These are phyloP conservation scores for Tylopilus rubrobrunneus DNA, from an alignment of 768 basidiomycete species.

Conservation along the genomic window DNA sequence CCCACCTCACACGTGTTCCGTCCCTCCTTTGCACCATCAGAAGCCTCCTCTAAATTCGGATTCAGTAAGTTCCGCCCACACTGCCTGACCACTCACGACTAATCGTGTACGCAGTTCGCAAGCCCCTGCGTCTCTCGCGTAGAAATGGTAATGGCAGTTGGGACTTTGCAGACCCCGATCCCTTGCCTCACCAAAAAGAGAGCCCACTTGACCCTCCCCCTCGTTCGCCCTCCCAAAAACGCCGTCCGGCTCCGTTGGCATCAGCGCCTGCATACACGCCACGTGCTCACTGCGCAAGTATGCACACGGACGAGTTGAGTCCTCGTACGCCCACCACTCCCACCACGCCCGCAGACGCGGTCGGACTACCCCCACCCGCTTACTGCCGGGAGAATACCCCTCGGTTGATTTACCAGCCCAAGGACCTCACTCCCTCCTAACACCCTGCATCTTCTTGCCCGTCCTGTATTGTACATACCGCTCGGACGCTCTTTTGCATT, in stretches of 20 bases:
- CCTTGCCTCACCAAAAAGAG: constrained; percentile 7
- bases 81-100: not conserved
- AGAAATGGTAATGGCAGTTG: constrained; percentile 15
- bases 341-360: constrained; percentile 1
- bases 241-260: constrained; percentile 15
- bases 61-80: constrained; percentile 18
- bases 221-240: constrained; percentile 1
- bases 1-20: constrained; percentile 13
- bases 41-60: constrained; percentile 26
- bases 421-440: not conserved
- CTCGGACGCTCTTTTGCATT: not conserved
- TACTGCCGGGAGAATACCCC: constrained; percentile 17
- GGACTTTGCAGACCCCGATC: constrained; percentile 32
- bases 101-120: constrained; percentile 15
- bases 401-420: not conserved
- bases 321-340: constrained; percentile 19
- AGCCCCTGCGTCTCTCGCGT: constrained; percentile 21
- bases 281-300: constrained; percentile 13
- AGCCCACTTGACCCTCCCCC: not conserved
- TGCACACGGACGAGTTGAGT: constrained; percentile 19
- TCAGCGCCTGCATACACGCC: constrained; percentile 3
- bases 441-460: not conserved
- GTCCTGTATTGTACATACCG: constrained; percentile 1
- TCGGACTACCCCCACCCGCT: constrained; percentile 28
- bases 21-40: constrained; percentile 23